phyloP scores from a whole-genome alignment of 2,329 filamentous ascomycete genomes.

The Apiospora marii region DNA sequence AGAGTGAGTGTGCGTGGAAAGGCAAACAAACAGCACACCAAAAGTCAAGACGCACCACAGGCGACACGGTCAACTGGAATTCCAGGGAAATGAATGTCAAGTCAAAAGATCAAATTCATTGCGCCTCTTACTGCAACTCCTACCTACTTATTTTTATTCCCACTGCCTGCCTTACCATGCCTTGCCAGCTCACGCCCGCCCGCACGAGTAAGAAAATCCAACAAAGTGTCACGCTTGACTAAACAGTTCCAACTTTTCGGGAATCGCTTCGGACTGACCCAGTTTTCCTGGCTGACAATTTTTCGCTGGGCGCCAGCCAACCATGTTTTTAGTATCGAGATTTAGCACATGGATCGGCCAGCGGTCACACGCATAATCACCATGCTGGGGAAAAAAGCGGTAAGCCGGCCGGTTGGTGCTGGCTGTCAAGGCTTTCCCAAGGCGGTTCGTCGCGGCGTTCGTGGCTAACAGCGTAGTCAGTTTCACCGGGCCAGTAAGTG shows the following conservation, averaged over 20 bases:
- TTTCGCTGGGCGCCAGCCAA: slow-evolving; percentile 13
- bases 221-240: slow-evolving; percentile 10
- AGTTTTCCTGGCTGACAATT: slow-evolving; percentile 19
- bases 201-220: slow-evolving; percentile 5
- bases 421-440: neutral
- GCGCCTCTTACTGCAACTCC: neutral
- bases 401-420: neutral
- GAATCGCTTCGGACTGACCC: slow-evolving; percentile 12
- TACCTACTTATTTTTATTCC: neutral
- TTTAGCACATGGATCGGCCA: slow-evolving; percentile 15
- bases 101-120: neutral
- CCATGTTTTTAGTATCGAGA: neutral
- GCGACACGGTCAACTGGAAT: neutral
- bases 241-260: slow-evolving; percentile 16
- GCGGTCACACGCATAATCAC: neutral
- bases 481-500: slow-evolving; percentile 14
- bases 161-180: neutral
- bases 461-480: neutral
- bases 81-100: neutral
- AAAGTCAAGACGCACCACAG: neutral
- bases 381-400: slow-evolving; percentile 14
- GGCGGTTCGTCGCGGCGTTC: slow-evolving; percentile 1
- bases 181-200: neutral
- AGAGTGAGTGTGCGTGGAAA: neutral
- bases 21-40: neutral